Evolutionary conservation across 768 basidiomycete species (phyloP), one percentile per base, ranked within the genome.

Genomic region (Agaricus blazei): DNA sequence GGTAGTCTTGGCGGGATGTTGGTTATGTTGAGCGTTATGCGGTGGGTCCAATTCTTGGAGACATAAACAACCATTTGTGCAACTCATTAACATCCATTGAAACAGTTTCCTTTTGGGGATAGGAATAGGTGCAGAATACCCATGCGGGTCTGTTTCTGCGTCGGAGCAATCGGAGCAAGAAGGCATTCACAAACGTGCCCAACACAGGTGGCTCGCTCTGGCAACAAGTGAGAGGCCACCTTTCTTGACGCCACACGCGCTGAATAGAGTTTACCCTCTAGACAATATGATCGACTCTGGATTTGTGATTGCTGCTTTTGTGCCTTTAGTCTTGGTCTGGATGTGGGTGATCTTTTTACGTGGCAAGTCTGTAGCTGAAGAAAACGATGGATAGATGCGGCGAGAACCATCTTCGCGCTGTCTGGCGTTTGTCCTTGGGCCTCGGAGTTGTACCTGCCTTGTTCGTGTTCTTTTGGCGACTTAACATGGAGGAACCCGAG

Each of bases 111-210:
- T 97, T 1, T 76, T 94, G 44, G 95, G 95, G 37, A 87, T 95
- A 52, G 93, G 93, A 24, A 78, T 93, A 0, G 90, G 92, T 4
- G 90, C 89, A 4, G 90, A 91, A 67, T 95, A 95, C 60, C 94
- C 94, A 6, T 91, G 90, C 59, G 93, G 94, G 26, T 88, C 87
- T 0, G 90, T 93, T 14, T 89, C 92, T 4, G 88, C 87, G 5
- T 87, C 90, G 1, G 95, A 97, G 64, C 90, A 93, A 63, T 89
- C 92, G 2, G 95, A 97, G 67, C 88, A 90, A 67, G 75, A 81
- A 8, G 82, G 81, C 8, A 87, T 96, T 62, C 76, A 69, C 60
- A 92, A 90, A 70, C 84, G 84, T 51, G 79, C 88, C 4, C 94
- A 93, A 64, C 88, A 95, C 67, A 73, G 86, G 51, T 91, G 93